A percentile compares a stretch with the other conserved stretches of the same genome.
These are phyloP conservation scores for Pleurotus cornucopiae DNA, from an alignment of 768 basidiomycete species.

Conservation along the genomic window DNA sequence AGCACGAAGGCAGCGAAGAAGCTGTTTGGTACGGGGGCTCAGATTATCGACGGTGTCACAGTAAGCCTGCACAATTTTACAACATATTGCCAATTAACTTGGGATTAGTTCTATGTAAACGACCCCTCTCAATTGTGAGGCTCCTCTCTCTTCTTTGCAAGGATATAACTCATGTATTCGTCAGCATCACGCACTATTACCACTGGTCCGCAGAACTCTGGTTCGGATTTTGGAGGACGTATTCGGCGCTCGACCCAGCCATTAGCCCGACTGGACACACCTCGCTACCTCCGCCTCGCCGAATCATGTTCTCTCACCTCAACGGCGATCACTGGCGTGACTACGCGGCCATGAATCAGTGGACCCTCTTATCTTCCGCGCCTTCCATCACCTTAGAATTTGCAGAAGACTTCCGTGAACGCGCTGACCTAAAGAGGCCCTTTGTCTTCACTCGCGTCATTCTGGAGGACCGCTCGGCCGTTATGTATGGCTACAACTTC, in stretches of 20 bases:
- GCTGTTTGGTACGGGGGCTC: slow-evolving; percentile 71
- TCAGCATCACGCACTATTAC: slow-evolving; percentile 86
- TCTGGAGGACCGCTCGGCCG: slow-evolving; percentile 81
- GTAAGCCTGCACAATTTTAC: slow-evolving; percentile 29
- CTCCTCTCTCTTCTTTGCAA: neutral
- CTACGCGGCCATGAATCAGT: slow-evolving; percentile 89
- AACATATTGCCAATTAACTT: neutral
- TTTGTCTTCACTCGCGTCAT: slow-evolving; percentile 87
- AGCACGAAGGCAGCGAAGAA: slow-evolving; percentile 58
- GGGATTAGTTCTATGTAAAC: slow-evolving; percentile 67
- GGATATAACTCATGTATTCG: slow-evolving; percentile 1
- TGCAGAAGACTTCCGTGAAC: slow-evolving; percentile 79
- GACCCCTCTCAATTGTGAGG: slow-evolving; percentile 82
- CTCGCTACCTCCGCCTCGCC: slow-evolving; percentile 66
- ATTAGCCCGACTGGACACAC: slow-evolving; percentile 68
- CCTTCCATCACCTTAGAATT: slow-evolving; percentile 82
- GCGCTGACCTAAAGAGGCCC: slow-evolving; percentile 41
- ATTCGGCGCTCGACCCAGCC: slow-evolving; percentile 71
- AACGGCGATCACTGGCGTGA: slow-evolving; percentile 84
- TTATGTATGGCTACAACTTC: slow-evolving; percentile 69
- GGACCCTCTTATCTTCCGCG: slow-evolving; percentile 74
- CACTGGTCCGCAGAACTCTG: slow-evolving; percentile 92
- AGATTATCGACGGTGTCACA: slow-evolving; percentile 72
- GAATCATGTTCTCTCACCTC: slow-evolving; percentile 72
- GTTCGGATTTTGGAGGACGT: slow-evolving; percentile 91